Conservation (phyloP, 2,329 filamentous ascomycete genomes). For the Penicillium sp. region DNA sequence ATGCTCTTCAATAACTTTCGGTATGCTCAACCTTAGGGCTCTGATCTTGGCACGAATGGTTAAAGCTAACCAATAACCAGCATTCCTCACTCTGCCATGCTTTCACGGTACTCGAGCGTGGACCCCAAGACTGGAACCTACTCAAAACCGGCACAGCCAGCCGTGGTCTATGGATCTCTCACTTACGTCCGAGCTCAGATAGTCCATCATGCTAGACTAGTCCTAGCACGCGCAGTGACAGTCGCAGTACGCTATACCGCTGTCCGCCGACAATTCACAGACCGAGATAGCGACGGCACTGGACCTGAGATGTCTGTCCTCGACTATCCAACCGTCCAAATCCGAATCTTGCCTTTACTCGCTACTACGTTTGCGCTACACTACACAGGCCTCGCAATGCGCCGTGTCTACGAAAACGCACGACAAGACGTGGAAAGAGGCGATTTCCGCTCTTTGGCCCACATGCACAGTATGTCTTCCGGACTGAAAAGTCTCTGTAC, state of each 20-base stretch:
- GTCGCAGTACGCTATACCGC: conserved; percentile 53
- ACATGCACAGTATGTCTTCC: conserved; percentile 55
- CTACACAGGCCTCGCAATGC: conserved; percentile 47
- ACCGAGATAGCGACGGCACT: conserved; percentile 52
- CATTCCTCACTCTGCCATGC: conserved; percentile 50
- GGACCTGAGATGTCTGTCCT: conserved; percentile 50
- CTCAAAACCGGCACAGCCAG: conserved; percentile 48
- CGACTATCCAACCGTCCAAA: conserved; percentile 57
- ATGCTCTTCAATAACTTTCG: conserved; percentile 53
- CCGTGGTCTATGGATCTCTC: conserved; percentile 52
- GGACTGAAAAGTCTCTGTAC: conserved; percentile 56
- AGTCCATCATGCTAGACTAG: conserved; percentile 49
- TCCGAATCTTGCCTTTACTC: conserved; percentile 54
- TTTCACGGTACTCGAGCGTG: conserved; percentile 51
- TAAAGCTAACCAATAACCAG: conserved; percentile 5
- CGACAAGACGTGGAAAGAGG: conserved; percentile 49
- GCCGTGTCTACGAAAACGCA: conserved; percentile 48
- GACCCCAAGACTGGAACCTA: conserved; percentile 48
- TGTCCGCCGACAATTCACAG: conserved; percentile 51
- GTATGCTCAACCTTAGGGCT: neutral
- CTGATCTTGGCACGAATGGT: neutral
- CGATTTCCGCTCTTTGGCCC: conserved; percentile 50
- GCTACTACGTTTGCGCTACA: conserved; percentile 55
- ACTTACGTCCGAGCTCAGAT: conserved; percentile 49
- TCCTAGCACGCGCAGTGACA: conserved; percentile 54